Conservation (phyloP, 139 green algal species). For the Edaphochlamys debaryana region DNA sequence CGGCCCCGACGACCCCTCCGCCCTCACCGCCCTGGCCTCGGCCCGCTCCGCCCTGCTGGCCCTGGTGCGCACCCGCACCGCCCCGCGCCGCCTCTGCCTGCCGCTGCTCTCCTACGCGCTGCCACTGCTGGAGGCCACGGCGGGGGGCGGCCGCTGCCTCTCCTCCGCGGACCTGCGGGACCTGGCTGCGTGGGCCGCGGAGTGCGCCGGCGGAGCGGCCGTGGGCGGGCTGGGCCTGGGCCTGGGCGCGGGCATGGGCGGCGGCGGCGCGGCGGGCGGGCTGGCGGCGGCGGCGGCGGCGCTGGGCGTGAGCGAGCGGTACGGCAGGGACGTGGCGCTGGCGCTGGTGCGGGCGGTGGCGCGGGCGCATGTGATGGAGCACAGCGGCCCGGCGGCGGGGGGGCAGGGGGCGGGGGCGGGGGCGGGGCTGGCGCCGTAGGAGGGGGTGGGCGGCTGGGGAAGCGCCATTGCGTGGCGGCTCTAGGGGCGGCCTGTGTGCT, state of each 20-base stretch:
- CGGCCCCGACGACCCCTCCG: not conserved
- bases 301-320: conserved; percentile 15
- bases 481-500: too few species aligned
- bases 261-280: not conserved
- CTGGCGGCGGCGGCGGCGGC: conserved; percentile 6
- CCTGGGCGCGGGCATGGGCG: not conserved
- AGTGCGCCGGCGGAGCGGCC: not conserved
- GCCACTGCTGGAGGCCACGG: conserved; percentile 37
- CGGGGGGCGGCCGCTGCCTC: not conserved
- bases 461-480: too few species aligned
- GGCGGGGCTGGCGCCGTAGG: too few species aligned
- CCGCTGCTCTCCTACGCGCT: conserved; percentile 48
- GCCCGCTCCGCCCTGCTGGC: conserved; percentile 33
- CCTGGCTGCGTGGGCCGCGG: conserved; percentile 17
- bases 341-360: conserved; percentile 49
- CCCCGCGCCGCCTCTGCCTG: conserved; percentile 35
- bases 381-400: not conserved
- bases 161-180: conserved; percentile 23
- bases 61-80: conserved; percentile 4
- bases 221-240: not conserved
- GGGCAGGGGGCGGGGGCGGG: too few species aligned
- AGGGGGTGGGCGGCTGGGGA: too few species aligned
- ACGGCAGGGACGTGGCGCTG: conserved; percentile 49
- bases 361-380: conserved; percentile 41
- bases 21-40: not conserved